Evolutionary conservation across 2,329 filamentous ascomycete genomes (phyloP), one percentile per base, ranked within the genome.

Genomic region (Reticulascus tulasneorum): DNA sequence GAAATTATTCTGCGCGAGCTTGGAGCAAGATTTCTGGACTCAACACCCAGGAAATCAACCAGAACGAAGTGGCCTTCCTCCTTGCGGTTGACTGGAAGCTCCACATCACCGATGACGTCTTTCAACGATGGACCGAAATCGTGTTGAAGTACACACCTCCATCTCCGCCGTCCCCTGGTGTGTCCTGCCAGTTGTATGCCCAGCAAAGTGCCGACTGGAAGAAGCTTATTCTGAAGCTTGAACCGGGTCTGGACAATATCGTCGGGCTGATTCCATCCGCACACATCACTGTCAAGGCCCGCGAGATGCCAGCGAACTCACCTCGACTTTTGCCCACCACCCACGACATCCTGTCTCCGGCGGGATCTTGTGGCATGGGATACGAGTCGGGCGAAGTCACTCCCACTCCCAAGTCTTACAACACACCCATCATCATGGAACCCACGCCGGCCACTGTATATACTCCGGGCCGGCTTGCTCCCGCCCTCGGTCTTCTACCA

Each of bases 1-100:
- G 91, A 50, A 98, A 97, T 66, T 98, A 94, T 64, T 97, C 93
- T 11, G 89, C 93, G 31, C 83, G 91, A 37, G 93, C 93, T 26
- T 98, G 93, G 93, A 97, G 91, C 63, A 97, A 95, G 71, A 98
- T 98, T 51, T 97, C 93, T 13, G 93, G 93, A n/a, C 72, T 98
- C 38, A 88, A 86, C 58, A 90, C 89, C 4, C 71, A 78, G 38
- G 93, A 98, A 65, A 97, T 98, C 63, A 97, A 97, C 64, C 84
- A 89, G 55, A 97, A 97, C 60, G 93, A 98, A 66, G 84, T 94
- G 60, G 82, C 86, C 13, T 98, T 97, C 59, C 75, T 98, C 29
- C 68, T 84, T 43, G 86, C 90, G 29, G 87, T 98, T 45, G 83
- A 88, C 60, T 98, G 91, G 90, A 87, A 89, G 53, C 77, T 98